phyloP scores from a whole-genome alignment of 2,329 filamentous ascomycete species.

The Aureobasidium leucospermi region DNA sequence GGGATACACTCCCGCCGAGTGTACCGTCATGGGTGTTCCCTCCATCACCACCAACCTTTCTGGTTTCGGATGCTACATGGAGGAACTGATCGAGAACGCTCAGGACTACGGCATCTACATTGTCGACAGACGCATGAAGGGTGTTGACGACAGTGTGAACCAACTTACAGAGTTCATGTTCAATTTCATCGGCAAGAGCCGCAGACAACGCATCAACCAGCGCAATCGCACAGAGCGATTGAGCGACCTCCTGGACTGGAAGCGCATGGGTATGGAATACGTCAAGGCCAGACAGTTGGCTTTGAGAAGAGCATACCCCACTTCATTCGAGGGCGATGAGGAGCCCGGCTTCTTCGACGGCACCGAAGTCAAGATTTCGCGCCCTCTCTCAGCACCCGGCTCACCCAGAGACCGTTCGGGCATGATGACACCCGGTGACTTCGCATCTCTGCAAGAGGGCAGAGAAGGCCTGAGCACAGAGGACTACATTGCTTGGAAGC shows the following conservation, averaged over 20 bases:
- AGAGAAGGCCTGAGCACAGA: slow-evolving; percentile 89
- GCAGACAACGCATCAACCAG: slow-evolving; percentile 96
- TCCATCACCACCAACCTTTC: slow-evolving; percentile 98
- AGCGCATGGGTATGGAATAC: slow-evolving; percentile 98
- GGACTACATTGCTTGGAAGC: slow-evolving; percentile 96
- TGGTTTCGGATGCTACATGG: slow-evolving; percentile 98
- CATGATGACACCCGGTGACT: slow-evolving; percentile 99
- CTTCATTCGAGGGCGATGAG: slow-evolving; percentile 68
- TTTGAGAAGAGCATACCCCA: slow-evolving; percentile 81
- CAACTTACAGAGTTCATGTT: slow-evolving; percentile 89
- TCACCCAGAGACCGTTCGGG: slow-evolving; percentile 84
- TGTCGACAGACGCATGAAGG: slow-evolving; percentile 89
- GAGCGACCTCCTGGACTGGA: slow-evolving; percentile 95
- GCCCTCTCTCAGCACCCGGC: slow-evolving; percentile 88
- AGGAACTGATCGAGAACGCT: slow-evolving; percentile 96
- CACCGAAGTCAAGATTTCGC: slow-evolving; percentile 88
- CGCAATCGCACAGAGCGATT: slow-evolving; percentile 92
- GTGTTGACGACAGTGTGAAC: slow-evolving; percentile 94
- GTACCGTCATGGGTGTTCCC: slow-evolving; percentile 97
- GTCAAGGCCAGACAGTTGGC: slow-evolving; percentile 94
- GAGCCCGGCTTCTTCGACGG: slow-evolving; percentile 88
- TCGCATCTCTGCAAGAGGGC: slow-evolving; percentile 91
- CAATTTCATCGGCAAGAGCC: slow-evolving; percentile 87
- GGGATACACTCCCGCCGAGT: slow-evolving; percentile 97
- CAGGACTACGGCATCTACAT: slow-evolving; percentile 99